A percentile compares a stretch with the other conserved stretches of the same genome.
These are phyloP conservation scores for Aegilops speltoides DNA, from an alignment of 176 grass and related monocot genomes.

Conservation along the genomic window DNA sequence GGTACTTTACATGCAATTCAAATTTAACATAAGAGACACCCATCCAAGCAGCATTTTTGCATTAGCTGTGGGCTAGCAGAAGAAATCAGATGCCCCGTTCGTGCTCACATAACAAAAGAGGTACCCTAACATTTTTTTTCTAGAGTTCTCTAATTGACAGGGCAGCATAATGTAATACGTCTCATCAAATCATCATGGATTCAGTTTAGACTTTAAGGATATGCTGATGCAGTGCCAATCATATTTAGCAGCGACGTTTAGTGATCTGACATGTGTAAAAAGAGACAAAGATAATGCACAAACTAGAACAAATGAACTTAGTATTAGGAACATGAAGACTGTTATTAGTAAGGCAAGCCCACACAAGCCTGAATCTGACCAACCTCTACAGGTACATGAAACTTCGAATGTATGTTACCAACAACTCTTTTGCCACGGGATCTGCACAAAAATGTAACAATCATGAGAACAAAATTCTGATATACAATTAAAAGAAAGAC, in stretches of 20 bases:
- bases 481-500: background rate
- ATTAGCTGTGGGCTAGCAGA: conserved; percentile 3
- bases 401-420: conserved; percentile 59
- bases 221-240: background rate
- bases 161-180: background rate
- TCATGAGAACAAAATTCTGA: background rate
- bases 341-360: background rate
- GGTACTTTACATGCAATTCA: background rate
- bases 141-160: background rate
- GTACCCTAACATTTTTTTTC: background rate
- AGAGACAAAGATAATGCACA: background rate
- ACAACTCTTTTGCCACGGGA: conserved; percentile 52
- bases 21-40: background rate
- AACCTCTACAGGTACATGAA: conserved; percentile 79
- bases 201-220: conserved; percentile 17
- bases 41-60: background rate
- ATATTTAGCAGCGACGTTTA: background rate
- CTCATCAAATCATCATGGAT: background rate
- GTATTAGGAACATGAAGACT: background rate
- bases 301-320: conserved; percentile 7
- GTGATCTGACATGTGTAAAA: background rate
- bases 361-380: conserved; percentile 1
- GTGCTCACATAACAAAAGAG: background rate
- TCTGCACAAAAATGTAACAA: conserved; percentile 46
- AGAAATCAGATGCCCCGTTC: background rate